Evolutionary conservation across 2,329 filamentous ascomycete species (phyloP), one percentile per base, ranked within the genome.

Genomic region (Epichloe sylvatica): DNA sequence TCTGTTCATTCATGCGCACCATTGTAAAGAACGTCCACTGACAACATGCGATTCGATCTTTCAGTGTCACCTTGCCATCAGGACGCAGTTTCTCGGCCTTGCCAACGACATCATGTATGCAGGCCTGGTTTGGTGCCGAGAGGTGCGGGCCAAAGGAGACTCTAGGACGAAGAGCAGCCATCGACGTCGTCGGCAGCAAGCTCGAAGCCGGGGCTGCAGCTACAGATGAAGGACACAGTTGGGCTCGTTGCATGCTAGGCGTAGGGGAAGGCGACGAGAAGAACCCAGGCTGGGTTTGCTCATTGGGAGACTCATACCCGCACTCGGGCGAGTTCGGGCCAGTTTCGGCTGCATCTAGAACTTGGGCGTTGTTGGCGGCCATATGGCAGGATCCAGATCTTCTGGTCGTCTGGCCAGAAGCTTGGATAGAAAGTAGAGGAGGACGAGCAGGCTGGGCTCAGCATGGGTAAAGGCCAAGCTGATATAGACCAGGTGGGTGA

Each of bases 11-110:
- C 2, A 30, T 44, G 38, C 45, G 21, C 45, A 51, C 49, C 49
- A 75, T 75, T 21, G 84, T 86, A 59, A 89, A 91, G 74, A 81
- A 91, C 0, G 84, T 88, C 86, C 86, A 91, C 56, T 70, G 70
- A 53, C 72, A 71, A 52, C 72, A 77, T 39, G 67, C 69, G 51
- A 78, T 72, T 36, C 75, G 65, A 53, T 77, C 75, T 37, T 69
- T 66, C 45, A 77, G 57, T 15, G 72, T 64, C 43, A 75, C 64
- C 43, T 64, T 68, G n/a, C 52, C 59, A 1, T 36, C 46, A 9
- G 54, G 46, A 3, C 46, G 42, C 13, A 52, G 45, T 41, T 60
- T 63, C 47, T 62, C 60, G 15, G 58, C 57, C 46, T 60, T 59
- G 37, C 62, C 61, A 35, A 70, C 59, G 51, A 69, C 59, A 52